Percentiles rank a stretch among this genome's conserved stretches.
These are phyloP conservation scores for Trichoderma hamatum DNA, from an alignment of 2,329 filamentous ascomycete species.

Conservation along the genomic window DNA sequence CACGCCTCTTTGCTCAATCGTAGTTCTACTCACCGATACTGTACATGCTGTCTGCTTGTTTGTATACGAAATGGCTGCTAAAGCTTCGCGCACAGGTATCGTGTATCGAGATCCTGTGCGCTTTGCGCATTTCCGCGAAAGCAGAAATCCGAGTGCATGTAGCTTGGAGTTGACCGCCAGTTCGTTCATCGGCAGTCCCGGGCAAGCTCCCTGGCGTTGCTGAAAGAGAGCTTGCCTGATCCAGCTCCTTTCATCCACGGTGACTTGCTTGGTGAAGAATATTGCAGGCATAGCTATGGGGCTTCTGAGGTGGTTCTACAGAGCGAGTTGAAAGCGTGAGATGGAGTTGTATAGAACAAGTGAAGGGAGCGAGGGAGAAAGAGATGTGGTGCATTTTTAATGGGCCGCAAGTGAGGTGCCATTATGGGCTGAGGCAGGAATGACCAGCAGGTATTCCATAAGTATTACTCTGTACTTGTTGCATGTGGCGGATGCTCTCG, in stretches of 20 bases:
- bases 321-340: neutral
- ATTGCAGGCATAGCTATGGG: neutral
- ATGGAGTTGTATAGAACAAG: neutral
- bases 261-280: neutral
- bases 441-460: neutral
- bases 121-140: neutral
- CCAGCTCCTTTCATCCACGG: neutral
- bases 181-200: conserved; percentile 46
- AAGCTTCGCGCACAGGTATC: conserved; percentile 1
- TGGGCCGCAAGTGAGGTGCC: neutral
- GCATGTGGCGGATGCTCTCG: neutral
- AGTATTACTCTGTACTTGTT: neutral
- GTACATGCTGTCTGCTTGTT: neutral
- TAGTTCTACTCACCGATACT: neutral
- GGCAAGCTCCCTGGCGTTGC: conserved; percentile 17
- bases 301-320: neutral
- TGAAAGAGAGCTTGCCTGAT: conserved; percentile 17
- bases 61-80: conserved; percentile 1
- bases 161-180: conserved; percentile 49
- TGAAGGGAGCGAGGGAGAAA: neutral
- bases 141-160: neutral
- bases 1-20: neutral
- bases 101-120: neutral
- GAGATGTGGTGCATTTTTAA: neutral
- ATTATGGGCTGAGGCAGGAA: neutral